A percentile compares a stretch with the other conserved stretches of the same genome.
Conservation (phyloP, 2,329 filamentous ascomycete species). For the Fusarium buharicum region DNA sequence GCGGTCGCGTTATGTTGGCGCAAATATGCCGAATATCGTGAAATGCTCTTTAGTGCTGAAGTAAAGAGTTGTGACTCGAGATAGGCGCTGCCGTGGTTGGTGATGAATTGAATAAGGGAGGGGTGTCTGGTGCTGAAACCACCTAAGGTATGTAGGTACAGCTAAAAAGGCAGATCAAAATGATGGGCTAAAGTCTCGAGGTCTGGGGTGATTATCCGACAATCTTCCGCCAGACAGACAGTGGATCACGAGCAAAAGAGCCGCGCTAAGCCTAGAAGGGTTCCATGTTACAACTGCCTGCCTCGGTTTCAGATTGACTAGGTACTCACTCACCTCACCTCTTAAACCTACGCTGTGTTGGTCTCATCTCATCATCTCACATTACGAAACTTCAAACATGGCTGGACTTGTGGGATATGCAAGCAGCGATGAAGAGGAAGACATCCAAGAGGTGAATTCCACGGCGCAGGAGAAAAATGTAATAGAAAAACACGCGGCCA, state of each 20-base stretch:
- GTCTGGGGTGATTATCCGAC: slow-evolving; percentile 23
- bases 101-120: slow-evolving; percentile 21
- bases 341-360: slow-evolving; percentile 10
- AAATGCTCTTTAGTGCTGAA: not conserved
- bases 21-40: slow-evolving; percentile 9
- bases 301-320: slow-evolving; percentile 16
- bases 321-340: not conserved
- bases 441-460: slow-evolving; percentile 35
- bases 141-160: no score
- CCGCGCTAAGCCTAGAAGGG: slow-evolving; percentile 37
- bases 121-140: slow-evolving; percentile 25
- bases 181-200: slow-evolving; percentile 13
- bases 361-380: slow-evolving; percentile 6
- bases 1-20: slow-evolving; percentile 20
- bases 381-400: slow-evolving; percentile 47
- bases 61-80: slow-evolving; percentile 3
- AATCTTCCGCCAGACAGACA: slow-evolving; percentile 12
- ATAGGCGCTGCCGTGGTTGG: slow-evolving; percentile 3
- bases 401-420: slow-evolving; percentile 61
- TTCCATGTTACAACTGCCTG: slow-evolving; percentile 26
- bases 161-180: slow-evolving; percentile 21
- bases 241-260: slow-evolving; percentile 1
- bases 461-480: slow-evolving; percentile 18
- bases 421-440: slow-evolving; percentile 63
- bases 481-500: not conserved